A percentile compares a stretch with the other conserved stretches of the same genome.
Conservation (phyloP, 129 eudicot genomes). For the Silybum marianum region DNA sequence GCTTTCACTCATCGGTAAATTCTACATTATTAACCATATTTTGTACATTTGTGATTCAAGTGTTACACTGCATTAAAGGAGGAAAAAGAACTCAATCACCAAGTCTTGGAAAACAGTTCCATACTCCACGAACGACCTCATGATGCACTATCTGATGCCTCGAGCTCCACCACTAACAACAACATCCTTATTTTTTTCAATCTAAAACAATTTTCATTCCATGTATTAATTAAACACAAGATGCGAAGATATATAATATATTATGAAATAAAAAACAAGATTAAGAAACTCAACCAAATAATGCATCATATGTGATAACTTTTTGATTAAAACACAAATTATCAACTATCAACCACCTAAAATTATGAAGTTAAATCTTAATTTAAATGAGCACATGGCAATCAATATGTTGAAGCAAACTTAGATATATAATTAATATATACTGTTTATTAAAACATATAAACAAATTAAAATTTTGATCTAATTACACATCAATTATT, state of each 20-base stretch:
- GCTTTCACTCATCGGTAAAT: background rate
- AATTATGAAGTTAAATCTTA: background rate
- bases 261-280: too few relatives aligned
- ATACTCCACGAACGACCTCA: constrained; percentile 42
- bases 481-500: too few relatives aligned
- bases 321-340: background rate
- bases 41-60: constrained; percentile 50
- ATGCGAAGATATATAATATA: too few relatives aligned
- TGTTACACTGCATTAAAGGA: constrained; percentile 61
- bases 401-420: too few relatives aligned
- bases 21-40: constrained; percentile 37
- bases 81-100: constrained; percentile 22
- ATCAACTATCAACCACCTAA: background rate
- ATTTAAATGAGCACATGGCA: background rate
- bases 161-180: too few relatives aligned
- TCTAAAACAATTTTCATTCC: constrained; percentile 21
- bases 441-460: too few relatives aligned
- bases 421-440: too few relatives aligned
- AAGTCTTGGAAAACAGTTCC: constrained; percentile 38
- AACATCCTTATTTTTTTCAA: constrained; percentile 58
- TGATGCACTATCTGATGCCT: constrained; percentile 75
- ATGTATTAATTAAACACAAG: too few relatives aligned
- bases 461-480: too few relatives aligned
- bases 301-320: too few relatives aligned
- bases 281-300: too few relatives aligned